Conservation (phyloP, 257 asterid genomes). For the Scutellaria minor region DNA sequence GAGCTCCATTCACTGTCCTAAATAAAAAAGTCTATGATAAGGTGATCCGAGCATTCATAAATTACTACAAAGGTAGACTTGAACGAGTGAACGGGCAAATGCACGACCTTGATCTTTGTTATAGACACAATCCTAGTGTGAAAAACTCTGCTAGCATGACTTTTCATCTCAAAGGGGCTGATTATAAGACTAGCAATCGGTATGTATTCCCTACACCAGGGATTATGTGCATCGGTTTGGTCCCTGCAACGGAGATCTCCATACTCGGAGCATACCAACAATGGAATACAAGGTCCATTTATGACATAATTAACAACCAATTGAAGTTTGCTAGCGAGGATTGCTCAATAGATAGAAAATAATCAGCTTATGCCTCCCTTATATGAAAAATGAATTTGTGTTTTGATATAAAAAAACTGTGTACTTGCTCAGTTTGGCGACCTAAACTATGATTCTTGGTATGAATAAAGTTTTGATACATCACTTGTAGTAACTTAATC, state of each 20-base stretch:
- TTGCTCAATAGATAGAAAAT: conserved; percentile 25
- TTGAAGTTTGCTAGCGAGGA: conserved; percentile 22
- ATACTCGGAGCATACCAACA: conserved; percentile 34
- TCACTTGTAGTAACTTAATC: no score
- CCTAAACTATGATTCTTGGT: neutral
- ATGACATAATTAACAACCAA: conserved; percentile 11
- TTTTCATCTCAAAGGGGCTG: conserved; percentile 35
- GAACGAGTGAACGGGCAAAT: neutral
- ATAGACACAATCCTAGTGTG: neutral
- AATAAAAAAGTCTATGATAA: conserved; percentile 22
- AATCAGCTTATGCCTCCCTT: neutral
- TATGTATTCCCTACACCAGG: neutral
- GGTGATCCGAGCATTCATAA: conserved; percentile 16
- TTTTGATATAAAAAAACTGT: neutral
- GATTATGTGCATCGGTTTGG: conserved; percentile 23
- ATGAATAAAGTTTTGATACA: no score
- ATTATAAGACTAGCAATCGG: conserved; percentile 24
- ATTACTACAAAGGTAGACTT: conserved; percentile 7
- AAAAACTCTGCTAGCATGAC: conserved; percentile 24
- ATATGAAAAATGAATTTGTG: neutral
- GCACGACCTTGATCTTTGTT: conserved; percentile 24
- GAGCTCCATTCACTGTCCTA: conserved; percentile 16
- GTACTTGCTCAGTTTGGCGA: neutral
- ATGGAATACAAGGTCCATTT: conserved; percentile 30
- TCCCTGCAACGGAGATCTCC: conserved; percentile 22